Evolutionary conservation across 2,329 filamentous ascomycete species (phyloP), one percentile per base, ranked within the genome.

Genomic region (Colletotrichum musicola): DNA sequence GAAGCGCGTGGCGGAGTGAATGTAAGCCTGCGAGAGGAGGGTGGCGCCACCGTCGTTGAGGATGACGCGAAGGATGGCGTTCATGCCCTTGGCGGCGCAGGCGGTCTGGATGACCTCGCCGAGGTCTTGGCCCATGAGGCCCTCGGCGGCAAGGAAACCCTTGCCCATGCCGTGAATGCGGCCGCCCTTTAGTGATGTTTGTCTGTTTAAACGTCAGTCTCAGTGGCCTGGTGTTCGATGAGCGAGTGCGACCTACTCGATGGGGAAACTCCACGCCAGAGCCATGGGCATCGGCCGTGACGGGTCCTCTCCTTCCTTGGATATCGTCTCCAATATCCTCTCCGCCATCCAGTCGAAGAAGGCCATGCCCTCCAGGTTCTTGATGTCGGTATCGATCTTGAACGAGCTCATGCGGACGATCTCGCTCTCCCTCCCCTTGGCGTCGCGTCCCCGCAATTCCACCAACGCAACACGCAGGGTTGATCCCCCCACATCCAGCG

Each of bases 291-390:
- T 79, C 30, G 85, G 83, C 2, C 80, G 77, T 25, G 81, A 79
- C 5, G 77, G 74, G 50, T 72, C 76, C 65, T 80, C 76, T 22
- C 76, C 77, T 3, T 78, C 76, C 51, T 81, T 78, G 6, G 80
- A 77, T 12, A 92, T 78, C 1, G 88, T 89, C 56, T 90, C 85
- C 59, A 81, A 76, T 72, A 92, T 89, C 71, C 83, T 85, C 49
- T 82, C 81, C 0, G 89, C 89, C 85, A 92, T 90, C 90, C 90
- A 92, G 75, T 89, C 84, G 72, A 92, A 92, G 74, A 92, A 91
- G 0, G 78, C 81, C 72, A 85, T 84, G 16, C 90, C 90, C 69
- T 85, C 81, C 1, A 91, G 81, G 65, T 81, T 79, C 77, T 89
- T 90, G 61, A 90, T 80, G 20, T 83, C 78, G 30, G 81, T 82